Percentiles rank a stretch among this genome's conserved stretches.
phyloP scores from a whole-genome alignment of 352 stramenopile genomes.

The Phytophthora aleatoria region DNA sequence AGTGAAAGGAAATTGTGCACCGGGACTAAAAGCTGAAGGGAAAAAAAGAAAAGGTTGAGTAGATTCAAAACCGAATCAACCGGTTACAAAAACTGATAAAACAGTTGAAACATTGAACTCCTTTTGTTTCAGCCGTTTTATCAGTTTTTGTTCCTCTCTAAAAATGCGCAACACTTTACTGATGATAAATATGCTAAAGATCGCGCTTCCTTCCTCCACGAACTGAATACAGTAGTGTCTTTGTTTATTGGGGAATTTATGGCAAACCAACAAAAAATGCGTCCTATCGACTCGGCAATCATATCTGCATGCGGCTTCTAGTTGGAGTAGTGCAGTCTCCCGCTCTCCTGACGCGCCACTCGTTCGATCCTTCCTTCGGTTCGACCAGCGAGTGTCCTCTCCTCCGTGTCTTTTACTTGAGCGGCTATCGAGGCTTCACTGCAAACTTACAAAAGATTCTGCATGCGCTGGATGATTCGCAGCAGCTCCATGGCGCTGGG shows the following conservation, averaged over 20 bases:
- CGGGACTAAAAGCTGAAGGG: constrained; percentile 4
- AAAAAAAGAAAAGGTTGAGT: constrained; percentile 1
- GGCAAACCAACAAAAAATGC: constrained; percentile 37
- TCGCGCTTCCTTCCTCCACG: constrained; percentile 4
- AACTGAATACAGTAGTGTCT: constrained; percentile 20
- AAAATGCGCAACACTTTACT: too few species aligned
- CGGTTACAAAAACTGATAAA: too few species aligned
- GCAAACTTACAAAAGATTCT: constrained; percentile 56
- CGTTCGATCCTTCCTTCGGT: constrained; percentile 27
- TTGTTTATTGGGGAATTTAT: constrained; percentile 35
- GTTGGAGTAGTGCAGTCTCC: constrained; percentile 5
- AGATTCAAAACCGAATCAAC: too few species aligned
- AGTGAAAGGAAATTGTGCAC: constrained; percentile 7
- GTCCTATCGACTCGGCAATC: constrained; percentile 17
- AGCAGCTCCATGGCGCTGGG: constrained; percentile 74
- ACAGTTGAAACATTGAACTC: too few species aligned
- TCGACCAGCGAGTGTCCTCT: constrained; percentile 28
- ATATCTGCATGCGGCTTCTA: constrained; percentile 19
- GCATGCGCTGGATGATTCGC: constrained; percentile 63
- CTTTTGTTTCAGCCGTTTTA: too few species aligned
- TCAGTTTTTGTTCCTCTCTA: too few species aligned
- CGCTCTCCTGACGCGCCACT: constrained; percentile 21
- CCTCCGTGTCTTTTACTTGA: constrained; percentile 19
- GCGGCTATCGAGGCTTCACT: constrained; percentile 7
- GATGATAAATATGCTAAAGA: too few species aligned